phyloP scores from a whole-genome alignment of 2,329 filamentous ascomycete species.

The Aspergillus versicolor region DNA sequence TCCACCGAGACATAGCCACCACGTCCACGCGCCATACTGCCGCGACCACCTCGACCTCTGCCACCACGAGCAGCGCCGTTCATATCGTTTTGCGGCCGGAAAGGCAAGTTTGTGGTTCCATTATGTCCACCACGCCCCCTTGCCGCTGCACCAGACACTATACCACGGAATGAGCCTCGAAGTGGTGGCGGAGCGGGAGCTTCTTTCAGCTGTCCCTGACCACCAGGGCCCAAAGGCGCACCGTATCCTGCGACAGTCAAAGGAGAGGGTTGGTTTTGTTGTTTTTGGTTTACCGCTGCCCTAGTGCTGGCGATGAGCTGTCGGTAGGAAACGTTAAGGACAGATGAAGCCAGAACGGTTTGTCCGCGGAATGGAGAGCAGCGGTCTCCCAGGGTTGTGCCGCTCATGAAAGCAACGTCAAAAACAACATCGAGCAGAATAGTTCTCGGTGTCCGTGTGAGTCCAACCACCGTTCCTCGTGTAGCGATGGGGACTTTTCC shows the following conservation, averaged over 20 bases:
- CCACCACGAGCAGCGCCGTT: constrained; percentile 33
- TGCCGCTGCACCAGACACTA: constrained; percentile 46
- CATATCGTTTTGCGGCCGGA: constrained; percentile 27
- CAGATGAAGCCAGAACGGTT: constrained; percentile 82
- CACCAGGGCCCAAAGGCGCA: constrained; percentile 56
- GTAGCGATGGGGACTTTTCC: constrained; percentile 93
- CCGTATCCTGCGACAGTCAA: constrained; percentile 59
- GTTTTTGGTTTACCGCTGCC: constrained; percentile 45
- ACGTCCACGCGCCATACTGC: constrained; percentile 28
- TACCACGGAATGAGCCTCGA: constrained; percentile 58
- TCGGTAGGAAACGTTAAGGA: constrained; percentile 80
- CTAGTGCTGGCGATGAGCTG: constrained; percentile 67
- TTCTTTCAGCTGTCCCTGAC: constrained; percentile 60
- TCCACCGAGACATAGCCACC: constrained; percentile 45
- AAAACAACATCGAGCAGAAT: constrained; percentile 89
- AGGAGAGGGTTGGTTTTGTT: constrained; percentile 56
- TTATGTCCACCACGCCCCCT: constrained; percentile 30
- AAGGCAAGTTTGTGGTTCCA: constrained; percentile 29
- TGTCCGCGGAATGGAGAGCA: constrained; percentile 93
- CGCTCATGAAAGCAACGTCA: constrained; percentile 94
- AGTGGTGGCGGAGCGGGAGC: constrained; percentile 59
- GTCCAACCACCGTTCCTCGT: constrained; percentile 88
- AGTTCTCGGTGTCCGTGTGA: constrained; percentile 81
- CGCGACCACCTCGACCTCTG: constrained; percentile 31
- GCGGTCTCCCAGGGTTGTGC: constrained; percentile 83